Evolutionary conservation across 768 basidiomycete genomes (phyloP), one percentile per base, ranked within the genome.

Genomic region (Collybia nuda): DNA sequence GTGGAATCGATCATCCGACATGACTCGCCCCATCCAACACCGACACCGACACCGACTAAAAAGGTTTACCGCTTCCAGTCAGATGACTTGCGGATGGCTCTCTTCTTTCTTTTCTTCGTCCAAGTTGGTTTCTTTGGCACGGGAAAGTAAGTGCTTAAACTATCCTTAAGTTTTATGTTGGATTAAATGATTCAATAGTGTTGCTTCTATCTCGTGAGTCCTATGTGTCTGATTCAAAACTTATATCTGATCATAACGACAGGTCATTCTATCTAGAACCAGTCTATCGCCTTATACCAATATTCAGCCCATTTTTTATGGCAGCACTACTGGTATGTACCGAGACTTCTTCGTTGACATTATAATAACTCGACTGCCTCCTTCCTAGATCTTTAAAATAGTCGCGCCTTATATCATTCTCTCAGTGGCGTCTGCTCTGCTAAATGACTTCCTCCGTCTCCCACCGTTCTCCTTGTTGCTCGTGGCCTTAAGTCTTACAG

Each of bases 221-320:
- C 5, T 3, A 26, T 7, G 24, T 7, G 9, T 22, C 24, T 24
- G 29, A 15, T 23, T 63, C 2, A 5, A 9, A 15, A 15, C 12
- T 32, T 3, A 8, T 17, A 47, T 40, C 4, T 48, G 38, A 47
- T 9, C 45, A 24, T 12, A 18, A 6, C 5, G 26, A 23, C 40
- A 86, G 82, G 15, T 90, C 88, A 2, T 93, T 93, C 67, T 93
- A 94, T 65, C 76, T 93, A 17, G 90, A 86, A 36, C 91, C 92
- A 2, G 91, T 93, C 6, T 93, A 92, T 59, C 86, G 91, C 15
- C 75, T 94, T 14, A 85, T 93, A 54, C 90, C 91, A 0, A 78
- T 90, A 44, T 94, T 94, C 64, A 88, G 78, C 53, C 92, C 91
- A 0, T 93, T 93, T 67, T 76, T 88, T 52, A 93, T 93, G 92